A percentile compares a stretch with the other conserved stretches of the same genome.
Evolutionary conservation across 768 basidiomycete genomes (phyloP).

Genomic region (Neoboletus subvelutipes): DNA sequence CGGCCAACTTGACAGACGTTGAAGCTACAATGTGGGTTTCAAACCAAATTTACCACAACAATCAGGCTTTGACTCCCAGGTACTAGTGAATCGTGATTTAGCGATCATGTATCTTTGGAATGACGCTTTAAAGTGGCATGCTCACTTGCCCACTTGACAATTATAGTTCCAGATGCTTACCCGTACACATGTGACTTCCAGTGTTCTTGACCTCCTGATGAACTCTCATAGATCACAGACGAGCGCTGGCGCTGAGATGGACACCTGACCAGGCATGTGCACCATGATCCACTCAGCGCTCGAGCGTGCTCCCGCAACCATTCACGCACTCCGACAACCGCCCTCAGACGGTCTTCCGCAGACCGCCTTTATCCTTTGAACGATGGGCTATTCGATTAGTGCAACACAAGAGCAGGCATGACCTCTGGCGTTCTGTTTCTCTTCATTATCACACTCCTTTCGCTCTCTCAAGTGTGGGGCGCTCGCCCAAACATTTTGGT

Average conservation of each 20-base stretch:
- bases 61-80: neutral
- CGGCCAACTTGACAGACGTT: no score
- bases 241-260: neutral
- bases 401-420: neutral
- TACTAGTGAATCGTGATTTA: no score
- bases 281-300: neutral
- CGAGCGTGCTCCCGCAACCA: neutral
- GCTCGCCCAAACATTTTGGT: neutral
- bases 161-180: neutral
- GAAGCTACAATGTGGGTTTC: no score
- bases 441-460: neutral
- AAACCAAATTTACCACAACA: neutral
- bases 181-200: neutral
- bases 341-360: neutral
- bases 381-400: neutral
- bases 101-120: no score
- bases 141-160: neutral
- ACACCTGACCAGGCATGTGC: conserved; percentile 3
- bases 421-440: neutral
- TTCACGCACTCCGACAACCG: neutral
- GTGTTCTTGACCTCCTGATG: neutral
- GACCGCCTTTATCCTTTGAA: neutral
- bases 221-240: conserved; percentile 4
- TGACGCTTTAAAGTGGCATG: neutral
- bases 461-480: neutral